Conservation (phyloP, 148 eudicot species). For the Oxyria digyna region DNA sequence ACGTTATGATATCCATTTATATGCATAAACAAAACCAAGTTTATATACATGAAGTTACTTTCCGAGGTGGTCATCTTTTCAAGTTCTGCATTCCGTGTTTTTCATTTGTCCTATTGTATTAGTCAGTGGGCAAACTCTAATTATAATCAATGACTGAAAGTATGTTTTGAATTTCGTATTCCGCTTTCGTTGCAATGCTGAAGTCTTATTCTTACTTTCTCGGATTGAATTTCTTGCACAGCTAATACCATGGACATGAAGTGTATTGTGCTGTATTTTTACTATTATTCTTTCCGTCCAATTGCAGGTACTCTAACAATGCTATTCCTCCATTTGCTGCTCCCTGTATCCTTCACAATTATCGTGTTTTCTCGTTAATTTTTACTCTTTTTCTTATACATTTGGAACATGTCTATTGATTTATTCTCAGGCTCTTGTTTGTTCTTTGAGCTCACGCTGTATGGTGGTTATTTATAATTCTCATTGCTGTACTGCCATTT, state of each 20-base stretch:
- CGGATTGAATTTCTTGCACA: not conserved
- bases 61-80: not conserved
- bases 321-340: slow-evolving; percentile 70
- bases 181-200: not conserved
- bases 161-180: not conserved
- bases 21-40: not conserved
- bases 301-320: slow-evolving; percentile 64
- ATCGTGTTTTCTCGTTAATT: not conserved
- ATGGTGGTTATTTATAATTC: not conserved
- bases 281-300: not conserved
- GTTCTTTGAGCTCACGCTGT: not conserved
- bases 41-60: not conserved
- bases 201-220: not conserved
- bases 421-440: slow-evolving; percentile 1
- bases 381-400: not conserved
- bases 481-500: not conserved
- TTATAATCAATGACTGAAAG: not conserved
- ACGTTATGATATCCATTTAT: not conserved
- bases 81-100: not conserved
- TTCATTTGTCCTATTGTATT: not conserved
- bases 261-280: not conserved
- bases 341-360: slow-evolving; percentile 78
- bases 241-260: not conserved
- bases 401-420: not conserved
- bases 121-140: not conserved